Base-by-base conservation (phyloP, 441 rosid genomes). In the Croton laevigatus region DNA sequence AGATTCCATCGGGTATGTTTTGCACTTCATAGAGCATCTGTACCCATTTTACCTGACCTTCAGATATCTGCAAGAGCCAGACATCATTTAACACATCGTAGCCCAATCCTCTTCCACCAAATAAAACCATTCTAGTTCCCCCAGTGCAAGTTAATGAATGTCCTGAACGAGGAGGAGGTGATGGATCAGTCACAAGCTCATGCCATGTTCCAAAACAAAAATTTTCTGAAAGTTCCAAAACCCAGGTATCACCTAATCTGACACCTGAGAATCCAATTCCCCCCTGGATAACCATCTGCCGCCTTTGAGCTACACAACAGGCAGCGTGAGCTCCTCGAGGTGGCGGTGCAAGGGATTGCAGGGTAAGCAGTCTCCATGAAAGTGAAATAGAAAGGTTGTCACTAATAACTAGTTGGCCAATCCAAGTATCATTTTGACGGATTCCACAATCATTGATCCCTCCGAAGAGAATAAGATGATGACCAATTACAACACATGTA, bases 261-360 rank as follows among this genome's bases (percentile, higher is more conserved):
- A 91, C 80, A 59, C 96, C 96, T 3, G 69, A 46, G 34, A 85
- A 49, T 60, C 97, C 97, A 0, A 95, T 92, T 37, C 98, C 99
- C 66, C 96, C 99, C 19, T 92, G 90, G 70, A 92, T 80, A 62
- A 91, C 90, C 88, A 95, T 86, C 82, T 82, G 88, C 65, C 82
- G 88, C 65, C 82, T 77, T 68, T 85, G 75, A 14, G 81, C 85
- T 13, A 87, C 73, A 72, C 85, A 84, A 65, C 91, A 92, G 2
- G 98, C 93, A 6, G 98, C 88, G 72, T 95, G 99, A 46, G 98
- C 99, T 51, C 98, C 99, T 4, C 97, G 91, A 20, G 91, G 85
- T 23, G 97, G 85, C 9, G 97, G 98, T 3, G 82, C 75, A 7
- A 51, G 27, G 7, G 89, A 53, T 37, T 84, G 87, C 19, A 86